These are phyloP conservation scores for Boletus huronensis DNA, from an alignment of 768 basidiomycete species.

Conservation along the genomic window DNA sequence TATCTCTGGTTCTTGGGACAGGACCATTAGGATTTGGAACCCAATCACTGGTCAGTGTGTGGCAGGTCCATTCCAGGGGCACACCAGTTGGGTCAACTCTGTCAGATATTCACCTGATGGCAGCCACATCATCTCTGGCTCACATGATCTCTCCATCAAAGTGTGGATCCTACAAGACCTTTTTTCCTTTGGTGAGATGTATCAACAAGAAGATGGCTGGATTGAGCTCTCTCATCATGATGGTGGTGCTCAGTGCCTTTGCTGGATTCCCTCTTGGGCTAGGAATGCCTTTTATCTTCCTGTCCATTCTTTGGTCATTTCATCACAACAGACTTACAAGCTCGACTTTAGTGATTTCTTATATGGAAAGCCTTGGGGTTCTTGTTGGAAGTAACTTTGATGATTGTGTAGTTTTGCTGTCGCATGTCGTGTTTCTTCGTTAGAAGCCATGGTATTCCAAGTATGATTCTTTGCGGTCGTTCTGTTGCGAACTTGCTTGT, in stretches of 20 bases:
- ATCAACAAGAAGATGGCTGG: neutral
- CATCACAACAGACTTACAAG: neutral
- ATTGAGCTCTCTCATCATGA: neutral
- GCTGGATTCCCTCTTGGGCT: neutral
- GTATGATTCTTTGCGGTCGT: neutral
- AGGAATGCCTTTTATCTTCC: neutral
- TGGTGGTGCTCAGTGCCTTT: neutral
- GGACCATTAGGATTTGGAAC: neutral
- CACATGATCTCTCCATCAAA: neutral
- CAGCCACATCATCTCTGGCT: neutral
- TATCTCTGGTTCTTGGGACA: no score
- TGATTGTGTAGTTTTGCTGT: neutral
- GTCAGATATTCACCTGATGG: neutral
- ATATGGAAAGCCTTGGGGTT: neutral
- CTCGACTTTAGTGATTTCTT: neutral
- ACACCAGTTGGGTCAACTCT: neutral
- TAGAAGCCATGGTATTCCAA: neutral
- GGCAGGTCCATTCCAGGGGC: conserved; percentile 2
- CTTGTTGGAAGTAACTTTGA: neutral
- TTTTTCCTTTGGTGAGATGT: neutral
- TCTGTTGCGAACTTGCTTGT: neutral
- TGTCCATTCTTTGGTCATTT: neutral
- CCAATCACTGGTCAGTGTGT: neutral
- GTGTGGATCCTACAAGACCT: neutral
- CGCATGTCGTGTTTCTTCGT: neutral